Conservation (phyloP, 129 eudicot species). For the Helianthus tuberosus region DNA sequence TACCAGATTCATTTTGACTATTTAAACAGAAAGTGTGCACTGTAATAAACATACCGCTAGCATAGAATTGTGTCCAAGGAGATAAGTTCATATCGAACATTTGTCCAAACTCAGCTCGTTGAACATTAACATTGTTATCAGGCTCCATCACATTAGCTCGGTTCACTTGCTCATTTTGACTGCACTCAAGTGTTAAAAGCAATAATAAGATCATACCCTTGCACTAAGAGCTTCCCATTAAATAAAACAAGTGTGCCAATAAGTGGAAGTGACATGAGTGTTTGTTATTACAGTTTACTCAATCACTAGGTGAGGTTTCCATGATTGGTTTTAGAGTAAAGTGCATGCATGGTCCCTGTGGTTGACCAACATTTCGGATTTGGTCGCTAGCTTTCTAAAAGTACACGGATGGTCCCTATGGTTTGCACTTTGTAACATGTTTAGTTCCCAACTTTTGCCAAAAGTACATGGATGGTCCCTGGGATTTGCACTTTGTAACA, state of each 20-base stretch:
- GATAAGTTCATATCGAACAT: constrained; percentile 64
- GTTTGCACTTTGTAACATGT: too few relatives aligned
- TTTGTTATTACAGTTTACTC: neutral
- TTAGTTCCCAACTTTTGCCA: too few relatives aligned
- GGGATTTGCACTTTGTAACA: too few relatives aligned
- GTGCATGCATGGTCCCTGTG: too few relatives aligned
- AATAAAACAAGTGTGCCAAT: neutral
- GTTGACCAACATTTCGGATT: too few relatives aligned
- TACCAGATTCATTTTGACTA: neutral
- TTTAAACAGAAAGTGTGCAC: constrained; percentile 1
- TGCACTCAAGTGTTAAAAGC: constrained; percentile 31
- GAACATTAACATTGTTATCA: constrained; percentile 35
- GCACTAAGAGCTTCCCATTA: neutral
- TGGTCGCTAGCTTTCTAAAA: too few relatives aligned
- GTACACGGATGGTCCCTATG: too few relatives aligned
- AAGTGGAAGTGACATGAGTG: neutral
- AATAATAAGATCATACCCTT: constrained; percentile 33
- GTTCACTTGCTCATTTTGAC: constrained; percentile 46
- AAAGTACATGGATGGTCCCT: too few relatives aligned
- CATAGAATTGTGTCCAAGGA: constrained; percentile 68
- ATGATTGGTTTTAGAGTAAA: too few relatives aligned
- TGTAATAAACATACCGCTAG: constrained; percentile 38
- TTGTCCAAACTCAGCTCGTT: constrained; percentile 56
- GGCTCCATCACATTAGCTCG: constrained; percentile 43
- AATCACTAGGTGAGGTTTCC: constrained; percentile 10